Conservation (phyloP, 2,329 filamentous ascomycete genomes). For the Stagonosporopsis vannaccii region DNA sequence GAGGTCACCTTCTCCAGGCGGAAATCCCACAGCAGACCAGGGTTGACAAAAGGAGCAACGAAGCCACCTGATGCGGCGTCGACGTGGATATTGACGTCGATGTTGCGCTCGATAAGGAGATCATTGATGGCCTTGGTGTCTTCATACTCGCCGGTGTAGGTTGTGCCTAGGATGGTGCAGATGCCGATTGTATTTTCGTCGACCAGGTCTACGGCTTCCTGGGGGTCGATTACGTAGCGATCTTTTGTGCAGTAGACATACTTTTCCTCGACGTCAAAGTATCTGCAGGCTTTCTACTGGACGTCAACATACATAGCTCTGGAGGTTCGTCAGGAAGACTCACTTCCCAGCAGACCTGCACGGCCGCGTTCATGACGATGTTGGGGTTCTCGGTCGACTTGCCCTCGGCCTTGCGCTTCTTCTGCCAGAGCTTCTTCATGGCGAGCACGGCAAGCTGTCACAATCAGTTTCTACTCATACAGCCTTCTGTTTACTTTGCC, state of each 20-base stretch:
- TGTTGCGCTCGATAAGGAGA: slow-evolving; percentile 73
- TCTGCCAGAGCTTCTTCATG: slow-evolving; percentile 96
- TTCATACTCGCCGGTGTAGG: slow-evolving; percentile 93
- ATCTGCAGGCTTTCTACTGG: slow-evolving; percentile 69
- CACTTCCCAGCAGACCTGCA: slow-evolving; percentile 92
- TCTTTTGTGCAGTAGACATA: slow-evolving; percentile 70
- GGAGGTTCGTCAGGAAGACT: background rate
- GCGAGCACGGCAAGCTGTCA: slow-evolving; percentile 73
- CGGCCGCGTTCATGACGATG: slow-evolving; percentile 93
- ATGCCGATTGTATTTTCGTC: slow-evolving; percentile 87
- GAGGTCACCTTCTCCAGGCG: slow-evolving; percentile 85
- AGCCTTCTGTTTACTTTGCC: background rate
- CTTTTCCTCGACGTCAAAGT: slow-evolving; percentile 93
- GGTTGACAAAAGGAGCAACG: slow-evolving; percentile 88
- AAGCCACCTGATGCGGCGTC: slow-evolving; percentile 93
- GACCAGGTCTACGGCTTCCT: slow-evolving; percentile 66
- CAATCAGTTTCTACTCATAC: slow-evolving; percentile 1
- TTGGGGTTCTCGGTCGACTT: slow-evolving; percentile 84
- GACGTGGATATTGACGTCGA: slow-evolving; percentile 90
- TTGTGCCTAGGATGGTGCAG: slow-evolving; percentile 86
- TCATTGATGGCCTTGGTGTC: slow-evolving; percentile 93
- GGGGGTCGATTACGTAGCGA: slow-evolving; percentile 69
- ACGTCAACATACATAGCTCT: background rate
- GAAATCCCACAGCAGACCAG: slow-evolving; percentile 90
- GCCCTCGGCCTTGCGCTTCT: slow-evolving; percentile 80